A percentile compares a stretch with the other conserved stretches of the same genome.
phyloP scores from a whole-genome alignment of 345 rosid species.

The Eucalyptus curtisii region DNA sequence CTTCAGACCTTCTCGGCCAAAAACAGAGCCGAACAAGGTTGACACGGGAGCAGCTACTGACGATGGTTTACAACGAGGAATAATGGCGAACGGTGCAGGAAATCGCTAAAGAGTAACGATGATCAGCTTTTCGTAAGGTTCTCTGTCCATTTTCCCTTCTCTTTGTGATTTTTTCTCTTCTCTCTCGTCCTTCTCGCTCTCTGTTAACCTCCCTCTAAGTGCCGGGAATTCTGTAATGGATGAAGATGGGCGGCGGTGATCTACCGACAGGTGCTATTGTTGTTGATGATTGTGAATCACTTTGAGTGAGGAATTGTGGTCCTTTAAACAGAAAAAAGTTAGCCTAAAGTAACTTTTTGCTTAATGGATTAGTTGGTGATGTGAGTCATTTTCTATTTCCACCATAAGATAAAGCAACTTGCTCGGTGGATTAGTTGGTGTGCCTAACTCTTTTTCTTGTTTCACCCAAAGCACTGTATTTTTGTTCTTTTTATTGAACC shows the following conservation, averaged over 20 bases:
- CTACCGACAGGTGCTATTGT: neutral
- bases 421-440: neutral
- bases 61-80: no score
- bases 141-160: no score
- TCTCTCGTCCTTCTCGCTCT: no score
- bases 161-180: no score
- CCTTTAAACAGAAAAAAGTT: neutral
- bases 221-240: no score
- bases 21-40: no score
- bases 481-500: neutral
- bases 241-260: neutral
- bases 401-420: neutral
- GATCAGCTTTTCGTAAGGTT: no score
- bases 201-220: no score
- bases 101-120: no score
- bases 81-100: accelerated
- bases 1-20: no score
- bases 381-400: neutral
- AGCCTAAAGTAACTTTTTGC: neutral
- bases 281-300: neutral
- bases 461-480: neutral
- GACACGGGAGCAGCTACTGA: no score
- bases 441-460: neutral
- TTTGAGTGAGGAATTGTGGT: neutral
- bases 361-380: neutral